These are phyloP conservation scores for Colletotrichum caudatum DNA, from an alignment of 2,329 filamentous ascomycete genomes.

Conservation along the genomic window DNA sequence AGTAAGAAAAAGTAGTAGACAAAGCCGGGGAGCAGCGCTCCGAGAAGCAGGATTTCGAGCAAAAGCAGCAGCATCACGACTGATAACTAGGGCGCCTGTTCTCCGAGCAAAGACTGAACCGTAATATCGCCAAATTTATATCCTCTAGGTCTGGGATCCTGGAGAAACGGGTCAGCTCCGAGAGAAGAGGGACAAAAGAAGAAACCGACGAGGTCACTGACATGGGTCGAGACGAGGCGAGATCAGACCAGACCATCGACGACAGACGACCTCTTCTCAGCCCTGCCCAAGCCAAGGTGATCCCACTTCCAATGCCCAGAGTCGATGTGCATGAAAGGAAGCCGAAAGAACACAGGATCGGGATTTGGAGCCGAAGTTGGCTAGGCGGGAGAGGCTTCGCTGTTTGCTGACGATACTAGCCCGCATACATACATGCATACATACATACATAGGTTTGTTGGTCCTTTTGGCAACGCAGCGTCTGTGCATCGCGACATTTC, in stretches of 20 bases:
- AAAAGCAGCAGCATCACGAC: constrained; percentile 30
- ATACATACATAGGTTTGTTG: neutral
- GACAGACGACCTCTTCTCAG: constrained; percentile 30
- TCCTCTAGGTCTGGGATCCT: neutral
- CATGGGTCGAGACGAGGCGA: constrained; percentile 9
- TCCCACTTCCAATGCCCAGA: neutral
- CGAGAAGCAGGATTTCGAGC: constrained; percentile 25
- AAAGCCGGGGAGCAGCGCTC: constrained; percentile 9
- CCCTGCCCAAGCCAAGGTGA: constrained; percentile 14
- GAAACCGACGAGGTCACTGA: neutral
- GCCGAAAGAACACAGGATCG: constrained; percentile 1
- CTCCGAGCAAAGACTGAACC: neutral
- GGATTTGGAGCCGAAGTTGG: neutral
- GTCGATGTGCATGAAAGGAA: constrained; percentile 3
- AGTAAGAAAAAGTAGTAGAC: constrained; percentile 42
- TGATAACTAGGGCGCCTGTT: neutral
- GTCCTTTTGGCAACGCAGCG: neutral
- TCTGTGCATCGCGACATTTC: constrained; percentile 6
- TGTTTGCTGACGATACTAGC: constrained; percentile 25
- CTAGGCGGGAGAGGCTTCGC: constrained; percentile 1
- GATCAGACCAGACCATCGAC: neutral
- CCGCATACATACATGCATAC: neutral
- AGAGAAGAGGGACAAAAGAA: neutral
- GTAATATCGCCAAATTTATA: constrained; percentile 20
- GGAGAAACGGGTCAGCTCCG: neutral